Evolutionary conservation across 495 filamentous ascomycete genomes (phyloP).

Genomic region (Parathielavia hyrcaniae): DNA sequence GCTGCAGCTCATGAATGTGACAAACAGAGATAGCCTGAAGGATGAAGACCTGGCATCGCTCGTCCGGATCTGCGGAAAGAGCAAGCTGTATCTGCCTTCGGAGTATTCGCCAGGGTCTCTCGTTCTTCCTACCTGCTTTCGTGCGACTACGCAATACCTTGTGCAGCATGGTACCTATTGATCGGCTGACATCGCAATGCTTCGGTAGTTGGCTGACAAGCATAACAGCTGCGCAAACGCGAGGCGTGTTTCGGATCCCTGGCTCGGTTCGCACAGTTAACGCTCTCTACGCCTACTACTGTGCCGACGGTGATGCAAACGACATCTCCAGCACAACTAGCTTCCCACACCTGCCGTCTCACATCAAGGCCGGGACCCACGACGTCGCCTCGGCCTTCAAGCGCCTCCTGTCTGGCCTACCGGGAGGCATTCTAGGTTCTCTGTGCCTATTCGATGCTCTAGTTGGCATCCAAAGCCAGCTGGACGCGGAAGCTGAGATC

Average conservation of each 20-base stretch:
- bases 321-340: slow-evolving; percentile 48
- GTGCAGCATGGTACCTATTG: slow-evolving; percentile 54
- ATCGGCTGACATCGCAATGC: neutral
- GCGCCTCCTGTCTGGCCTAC: slow-evolving; percentile 60
- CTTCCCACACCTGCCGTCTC: slow-evolving; percentile 48
- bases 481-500: slow-evolving; percentile 45
- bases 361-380: slow-evolving; percentile 53
- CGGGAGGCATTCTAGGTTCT: slow-evolving; percentile 69
- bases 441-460: slow-evolving; percentile 58
- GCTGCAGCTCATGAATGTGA: slow-evolving; percentile 41
- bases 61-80: slow-evolving; percentile 67
- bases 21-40: slow-evolving; percentile 52
- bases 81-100: slow-evolving; percentile 57
- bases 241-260: slow-evolving; percentile 60
- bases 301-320: slow-evolving; percentile 44
- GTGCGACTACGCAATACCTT: slow-evolving; percentile 62
- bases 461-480: slow-evolving; percentile 54
- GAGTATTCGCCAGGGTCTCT: slow-evolving; percentile 60
- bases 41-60: slow-evolving; percentile 58
- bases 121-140: slow-evolving; percentile 66
- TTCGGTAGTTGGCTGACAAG: slow-evolving; percentile 20
- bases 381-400: slow-evolving; percentile 71
- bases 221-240: slow-evolving; percentile 39
- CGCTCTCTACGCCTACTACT: slow-evolving; percentile 58
- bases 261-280: slow-evolving; percentile 51